A percentile compares a stretch with the other conserved stretches of the same genome.
Conservation (phyloP, 1,139 yeast genomes). For the Saccharomyces pastorianus region DNA sequence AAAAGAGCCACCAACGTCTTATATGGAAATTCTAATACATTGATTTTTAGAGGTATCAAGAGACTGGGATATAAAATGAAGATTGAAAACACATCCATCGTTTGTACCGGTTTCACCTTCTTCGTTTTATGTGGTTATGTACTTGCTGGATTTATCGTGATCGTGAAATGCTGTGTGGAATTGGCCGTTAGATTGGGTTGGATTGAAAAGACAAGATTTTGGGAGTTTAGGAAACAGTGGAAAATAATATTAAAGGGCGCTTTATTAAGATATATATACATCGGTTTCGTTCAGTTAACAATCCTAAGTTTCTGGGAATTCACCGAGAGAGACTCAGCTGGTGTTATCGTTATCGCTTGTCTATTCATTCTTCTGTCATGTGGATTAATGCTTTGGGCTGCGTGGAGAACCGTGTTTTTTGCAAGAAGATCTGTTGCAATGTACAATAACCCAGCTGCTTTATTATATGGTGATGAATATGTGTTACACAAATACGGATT, state of each 20-base stretch:
- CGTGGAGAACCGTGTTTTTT: conserved; percentile 46
- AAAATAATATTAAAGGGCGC: conserved; percentile 53
- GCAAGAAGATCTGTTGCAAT: conserved; percentile 46
- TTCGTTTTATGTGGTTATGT: conserved; percentile 59
- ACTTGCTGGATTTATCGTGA: conserved; percentile 41
- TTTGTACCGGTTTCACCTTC: conserved; percentile 66
- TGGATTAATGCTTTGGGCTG: conserved; percentile 48
- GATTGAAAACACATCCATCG: conserved; percentile 66
- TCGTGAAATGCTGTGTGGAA: conserved; percentile 42
- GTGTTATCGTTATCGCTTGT: conserved; percentile 60
- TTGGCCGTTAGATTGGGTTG: conserved; percentile 36
- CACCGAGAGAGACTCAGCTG: conserved; percentile 59
- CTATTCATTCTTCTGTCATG: conserved; percentile 49
- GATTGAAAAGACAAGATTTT: conserved; percentile 41
- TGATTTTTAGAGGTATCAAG: conserved; percentile 63
- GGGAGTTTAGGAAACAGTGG: conserved; percentile 48
- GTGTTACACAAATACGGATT: conserved; percentile 64
- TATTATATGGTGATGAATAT: conserved; percentile 58
- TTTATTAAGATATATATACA: conserved; percentile 55
- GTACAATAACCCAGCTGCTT: conserved; percentile 65
- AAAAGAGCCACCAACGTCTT: conserved; percentile 32
- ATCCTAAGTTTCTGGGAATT: conserved; percentile 70
- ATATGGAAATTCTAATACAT: conserved; percentile 39
- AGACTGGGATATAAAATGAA: conserved; percentile 58
- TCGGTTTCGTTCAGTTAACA: conserved; percentile 65